phyloP scores from a whole-genome alignment of 805 yeast genomes.

The Torulaspora gathmanii region DNA sequence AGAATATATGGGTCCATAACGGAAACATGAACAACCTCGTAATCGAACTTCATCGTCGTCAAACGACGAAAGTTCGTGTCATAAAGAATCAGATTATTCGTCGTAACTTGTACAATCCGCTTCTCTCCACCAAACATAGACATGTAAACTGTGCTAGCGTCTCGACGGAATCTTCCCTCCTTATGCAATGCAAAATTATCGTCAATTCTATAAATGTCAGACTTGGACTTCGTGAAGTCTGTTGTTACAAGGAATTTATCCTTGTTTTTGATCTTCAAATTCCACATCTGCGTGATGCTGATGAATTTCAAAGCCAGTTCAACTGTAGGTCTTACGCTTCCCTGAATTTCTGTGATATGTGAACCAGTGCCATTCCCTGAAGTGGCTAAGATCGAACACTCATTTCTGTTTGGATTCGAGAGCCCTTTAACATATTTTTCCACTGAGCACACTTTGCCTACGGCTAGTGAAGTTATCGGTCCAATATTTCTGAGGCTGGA shows the following conservation, averaged over 20 bases:
- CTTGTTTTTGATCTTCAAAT: slow-evolving; percentile 42
- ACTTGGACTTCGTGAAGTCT: slow-evolving; percentile 55
- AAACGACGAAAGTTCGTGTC: slow-evolving; percentile 55
- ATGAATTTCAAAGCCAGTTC: slow-evolving; percentile 66
- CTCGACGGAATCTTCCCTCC: slow-evolving; percentile 57
- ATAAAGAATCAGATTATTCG: slow-evolving; percentile 57
- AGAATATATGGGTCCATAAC: slow-evolving; percentile 59
- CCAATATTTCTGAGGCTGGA: slow-evolving; percentile 65
- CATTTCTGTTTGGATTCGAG: slow-evolving; percentile 62
- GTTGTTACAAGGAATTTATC: slow-evolving; percentile 67
- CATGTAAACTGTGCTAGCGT: slow-evolving; percentile 60
- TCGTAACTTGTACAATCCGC: slow-evolving; percentile 69
- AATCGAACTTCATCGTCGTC: slow-evolving; percentile 49
- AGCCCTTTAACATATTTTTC: slow-evolving; percentile 55
- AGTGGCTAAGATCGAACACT: slow-evolving; percentile 62
- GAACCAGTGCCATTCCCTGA: slow-evolving; percentile 59
- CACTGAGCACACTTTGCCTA: slow-evolving; percentile 53
- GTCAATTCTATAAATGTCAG: slow-evolving; percentile 63
- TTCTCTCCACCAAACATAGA: slow-evolving; percentile 53
- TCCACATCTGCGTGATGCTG: slow-evolving; percentile 73
- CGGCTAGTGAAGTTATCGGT: slow-evolving; percentile 63
- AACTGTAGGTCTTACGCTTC: slow-evolving; percentile 63
- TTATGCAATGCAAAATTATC: slow-evolving; percentile 58
- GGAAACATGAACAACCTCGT: slow-evolving; percentile 60
- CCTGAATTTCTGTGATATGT: slow-evolving; percentile 56